phyloP scores from a whole-genome alignment of 2,329 filamentous ascomycete genomes.

The Lasiodiplodia gonubiensis region DNA sequence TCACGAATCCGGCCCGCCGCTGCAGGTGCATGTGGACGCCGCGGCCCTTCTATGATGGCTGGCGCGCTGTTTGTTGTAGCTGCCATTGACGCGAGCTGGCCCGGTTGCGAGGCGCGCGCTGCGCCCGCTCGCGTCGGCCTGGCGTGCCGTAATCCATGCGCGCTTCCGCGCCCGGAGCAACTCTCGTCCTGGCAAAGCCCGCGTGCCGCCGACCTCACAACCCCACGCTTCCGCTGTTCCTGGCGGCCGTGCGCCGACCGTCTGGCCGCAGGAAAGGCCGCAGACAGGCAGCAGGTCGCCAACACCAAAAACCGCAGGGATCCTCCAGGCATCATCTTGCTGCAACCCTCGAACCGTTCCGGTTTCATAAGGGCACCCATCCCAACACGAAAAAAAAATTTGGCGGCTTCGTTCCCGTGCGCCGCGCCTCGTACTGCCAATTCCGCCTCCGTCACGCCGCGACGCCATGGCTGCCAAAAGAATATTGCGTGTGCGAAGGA shows the following conservation, averaged over 20 bases:
- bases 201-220: constrained; percentile 5
- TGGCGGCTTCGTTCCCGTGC: constrained; percentile 7
- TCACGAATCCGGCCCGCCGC: constrained; percentile 11
- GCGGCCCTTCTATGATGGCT: background rate
- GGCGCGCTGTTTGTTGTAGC: background rate
- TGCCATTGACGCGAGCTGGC: background rate
- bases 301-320: constrained; percentile 4
- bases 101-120: background rate
- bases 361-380: constrained; percentile 17
- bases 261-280: constrained; percentile 18
- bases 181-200: constrained; percentile 2
- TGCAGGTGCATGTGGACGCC: constrained; percentile 8
- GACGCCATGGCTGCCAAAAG: constrained; percentile 20
- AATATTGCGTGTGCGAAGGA: constrained; percentile 66
- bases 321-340: constrained; percentile 1
- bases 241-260: constrained; percentile 5
- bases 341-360: background rate
- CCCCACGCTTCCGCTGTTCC: constrained; percentile 9
- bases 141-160: background rate
- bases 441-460: constrained; percentile 22
- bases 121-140: constrained; percentile 6
- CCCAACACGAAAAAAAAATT: constrained; percentile 1
- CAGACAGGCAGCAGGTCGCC: constrained; percentile 8
- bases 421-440: background rate
- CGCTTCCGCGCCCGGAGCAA: constrained; percentile 1